phyloP scores from a whole-genome alignment of 345 rosid species.

The Balakata baccata region DNA sequence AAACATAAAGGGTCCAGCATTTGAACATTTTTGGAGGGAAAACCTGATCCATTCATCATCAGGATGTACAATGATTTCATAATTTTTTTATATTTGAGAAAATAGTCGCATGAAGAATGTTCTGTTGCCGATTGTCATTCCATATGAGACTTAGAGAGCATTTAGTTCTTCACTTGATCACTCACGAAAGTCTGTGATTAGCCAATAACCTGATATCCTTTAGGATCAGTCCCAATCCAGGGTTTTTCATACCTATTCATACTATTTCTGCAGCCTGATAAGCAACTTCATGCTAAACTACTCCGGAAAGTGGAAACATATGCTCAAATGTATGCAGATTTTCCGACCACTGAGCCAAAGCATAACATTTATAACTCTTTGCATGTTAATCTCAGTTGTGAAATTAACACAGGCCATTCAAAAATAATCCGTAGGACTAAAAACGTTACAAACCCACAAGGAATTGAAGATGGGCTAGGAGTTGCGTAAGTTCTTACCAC shows the following conservation, averaged over 20 bases:
- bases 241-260: no score
- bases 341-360: background rate
- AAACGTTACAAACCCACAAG: background rate
- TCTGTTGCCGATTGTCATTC: no score
- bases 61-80: background rate
- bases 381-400: background rate
- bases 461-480: background rate
- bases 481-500: background rate
- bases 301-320: no score
- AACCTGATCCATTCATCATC: background rate
- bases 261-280: no score
- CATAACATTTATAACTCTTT: background rate
- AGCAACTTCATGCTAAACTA: no score
- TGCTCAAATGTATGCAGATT: background rate
- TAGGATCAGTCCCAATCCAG: no score
- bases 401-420: background rate
- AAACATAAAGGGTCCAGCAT: background rate
- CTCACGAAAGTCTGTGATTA: no score
- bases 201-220: no score
- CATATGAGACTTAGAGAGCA: no score
- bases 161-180: no score
- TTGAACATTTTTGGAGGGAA: conserved; percentile 2
- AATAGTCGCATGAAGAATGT: background rate
- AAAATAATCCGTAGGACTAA: background rate
- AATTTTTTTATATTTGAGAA: background rate